A percentile compares a stretch with the other conserved stretches of the same genome.
phyloP scores from a whole-genome alignment of 148 eudicot genomes.

The Polygonum maritimum region DNA sequence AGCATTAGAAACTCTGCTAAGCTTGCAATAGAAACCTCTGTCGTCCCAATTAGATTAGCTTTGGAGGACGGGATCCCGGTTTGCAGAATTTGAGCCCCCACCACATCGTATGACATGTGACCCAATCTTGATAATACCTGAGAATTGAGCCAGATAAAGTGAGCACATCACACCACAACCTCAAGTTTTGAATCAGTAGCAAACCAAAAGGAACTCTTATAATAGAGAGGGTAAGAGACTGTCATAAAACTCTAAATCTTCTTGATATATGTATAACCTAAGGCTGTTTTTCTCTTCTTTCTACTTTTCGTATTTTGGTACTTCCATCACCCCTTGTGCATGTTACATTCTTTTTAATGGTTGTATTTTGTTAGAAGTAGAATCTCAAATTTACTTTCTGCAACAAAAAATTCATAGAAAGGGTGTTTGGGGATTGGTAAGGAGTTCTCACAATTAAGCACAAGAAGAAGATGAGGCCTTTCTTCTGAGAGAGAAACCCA shows the following conservation, averaged over 20 bases:
- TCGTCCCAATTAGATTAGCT: conserved; percentile 88
- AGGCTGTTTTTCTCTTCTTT: not conserved
- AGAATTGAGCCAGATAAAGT: not conserved
- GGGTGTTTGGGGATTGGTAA: not conserved
- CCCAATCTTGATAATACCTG: conserved; percentile 89
- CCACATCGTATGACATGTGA: conserved; percentile 87
- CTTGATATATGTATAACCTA: not conserved
- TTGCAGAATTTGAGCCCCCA: conserved; percentile 92
- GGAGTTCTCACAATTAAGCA: conserved; percentile 55
- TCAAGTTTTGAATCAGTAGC: not conserved
- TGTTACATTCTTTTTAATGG: not conserved
- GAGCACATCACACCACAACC: not conserved
- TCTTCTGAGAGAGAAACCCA: conserved; percentile 56
- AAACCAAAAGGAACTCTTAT: not conserved
- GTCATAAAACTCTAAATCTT: not conserved
- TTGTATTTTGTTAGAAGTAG: not conserved
- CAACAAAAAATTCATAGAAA: not conserved
- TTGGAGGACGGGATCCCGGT: conserved; percentile 89
- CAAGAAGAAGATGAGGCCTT: conserved; percentile 64
- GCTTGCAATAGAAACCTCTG: conserved; percentile 88
- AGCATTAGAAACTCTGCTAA: conserved; percentile 80
- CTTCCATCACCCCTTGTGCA: not conserved
- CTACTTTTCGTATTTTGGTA: not conserved
- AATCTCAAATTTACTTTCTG: not conserved
- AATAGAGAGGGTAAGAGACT: not conserved